A percentile compares a stretch with the other conserved stretches of the same genome.
Evolutionary conservation across 805 yeast genomes (phyloP).

Genomic region (Ogataea wickerhamii): DNA sequence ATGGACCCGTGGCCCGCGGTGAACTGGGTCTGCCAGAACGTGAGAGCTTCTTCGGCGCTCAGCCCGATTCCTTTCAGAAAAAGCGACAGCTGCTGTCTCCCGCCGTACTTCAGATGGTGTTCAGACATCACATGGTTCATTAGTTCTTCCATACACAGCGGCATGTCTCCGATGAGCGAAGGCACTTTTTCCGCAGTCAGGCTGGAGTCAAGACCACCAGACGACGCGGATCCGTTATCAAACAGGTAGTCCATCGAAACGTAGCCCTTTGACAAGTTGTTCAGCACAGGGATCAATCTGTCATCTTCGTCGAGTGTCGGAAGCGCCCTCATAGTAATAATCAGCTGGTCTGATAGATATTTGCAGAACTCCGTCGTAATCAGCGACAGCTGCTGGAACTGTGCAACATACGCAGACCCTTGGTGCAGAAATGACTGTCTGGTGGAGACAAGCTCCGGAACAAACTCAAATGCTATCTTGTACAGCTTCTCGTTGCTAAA

Average conservation of each 20-base stretch:
- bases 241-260: conserved; percentile 46
- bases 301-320: conserved; percentile 91
- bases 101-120: conserved; percentile 77
- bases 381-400: conserved; percentile 69
- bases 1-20: conserved; percentile 47
- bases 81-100: conserved; percentile 79
- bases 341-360: conserved; percentile 47
- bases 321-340: conserved; percentile 68
- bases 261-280: conserved; percentile 72
- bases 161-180: conserved; percentile 61
- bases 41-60: conserved; percentile 79
- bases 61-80: conserved; percentile 91
- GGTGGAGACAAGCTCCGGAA: conserved; percentile 69
- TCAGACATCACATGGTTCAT: conserved; percentile 62
- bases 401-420: conserved; percentile 85
- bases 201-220: conserved; percentile 9
- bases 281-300: conserved; percentile 77
- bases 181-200: conserved; percentile 63
- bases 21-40: conserved; percentile 79
- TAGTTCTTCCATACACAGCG: conserved; percentile 55
- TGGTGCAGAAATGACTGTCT: conserved; percentile 61
- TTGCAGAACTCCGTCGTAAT: conserved; percentile 65
- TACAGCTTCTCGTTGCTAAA: conserved; percentile 64
- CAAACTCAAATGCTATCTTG: conserved; percentile 84
- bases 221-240: conserved; percentile 16